These are phyloP conservation scores for Kernera saxatilis DNA, from an alignment of 345 rosid genomes.

Conservation along the genomic window DNA sequence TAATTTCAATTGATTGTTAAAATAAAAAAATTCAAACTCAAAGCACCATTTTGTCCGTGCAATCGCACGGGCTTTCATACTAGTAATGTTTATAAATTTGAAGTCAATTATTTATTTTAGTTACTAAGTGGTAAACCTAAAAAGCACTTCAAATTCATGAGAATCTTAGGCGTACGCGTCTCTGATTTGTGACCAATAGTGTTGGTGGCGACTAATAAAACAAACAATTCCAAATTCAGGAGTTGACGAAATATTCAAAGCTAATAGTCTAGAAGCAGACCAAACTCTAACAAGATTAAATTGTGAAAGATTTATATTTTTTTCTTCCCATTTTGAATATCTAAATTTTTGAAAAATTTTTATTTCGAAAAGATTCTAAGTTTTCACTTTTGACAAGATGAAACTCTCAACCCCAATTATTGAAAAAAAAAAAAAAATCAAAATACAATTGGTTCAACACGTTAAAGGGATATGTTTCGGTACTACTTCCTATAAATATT, in stretches of 20 bases:
- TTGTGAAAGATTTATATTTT: no score
- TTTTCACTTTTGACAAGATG: background rate
- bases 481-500: no score
- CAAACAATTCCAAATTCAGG: background rate
- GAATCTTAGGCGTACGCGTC: slow-evolving; percentile 4
- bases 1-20: no score
- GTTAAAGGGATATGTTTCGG: background rate
- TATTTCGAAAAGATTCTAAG: background rate
- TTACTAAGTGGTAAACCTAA: no score
- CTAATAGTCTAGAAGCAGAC: background rate
- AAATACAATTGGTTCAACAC: background rate
- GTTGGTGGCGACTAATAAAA: slow-evolving; percentile 8
- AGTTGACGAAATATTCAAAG: slow-evolving; percentile 7
- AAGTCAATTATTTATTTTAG: no score
- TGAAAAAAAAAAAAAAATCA: background rate
- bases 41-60: no score
- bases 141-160: background rate
- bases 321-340: no score
- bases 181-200: background rate
- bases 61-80: no score
- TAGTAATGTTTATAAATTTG: no score
- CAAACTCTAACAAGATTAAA: slow-evolving; percentile 9
- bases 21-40: no score
- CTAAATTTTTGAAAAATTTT: background rate
- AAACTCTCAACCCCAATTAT: background rate